These are phyloP conservation scores for Patellifolia procumbens DNA, from an alignment of 179 eudicot species.

Conservation along the genomic window DNA sequence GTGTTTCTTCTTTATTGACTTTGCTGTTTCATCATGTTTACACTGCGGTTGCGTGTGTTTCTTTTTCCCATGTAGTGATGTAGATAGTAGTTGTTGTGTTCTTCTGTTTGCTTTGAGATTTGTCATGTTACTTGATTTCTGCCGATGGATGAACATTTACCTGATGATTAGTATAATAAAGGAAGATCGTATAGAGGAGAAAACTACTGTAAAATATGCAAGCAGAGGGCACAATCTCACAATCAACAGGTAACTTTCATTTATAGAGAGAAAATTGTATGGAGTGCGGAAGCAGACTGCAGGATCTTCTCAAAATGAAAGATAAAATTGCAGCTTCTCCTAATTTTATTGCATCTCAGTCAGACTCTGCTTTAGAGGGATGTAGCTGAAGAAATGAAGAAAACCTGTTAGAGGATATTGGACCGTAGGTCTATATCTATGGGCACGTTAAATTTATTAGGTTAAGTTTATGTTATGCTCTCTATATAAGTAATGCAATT, in stretches of 20 bases:
- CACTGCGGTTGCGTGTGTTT: neutral
- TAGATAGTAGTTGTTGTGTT: neutral
- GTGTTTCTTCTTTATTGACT: neutral
- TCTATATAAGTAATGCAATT: too few species aligned
- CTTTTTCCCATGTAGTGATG: neutral
- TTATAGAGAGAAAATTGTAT: neutral
- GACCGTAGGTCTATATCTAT: too few species aligned
- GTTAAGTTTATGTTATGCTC: too few species aligned
- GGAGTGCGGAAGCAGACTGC: neutral
- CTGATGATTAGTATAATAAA: neutral
- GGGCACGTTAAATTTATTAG: too few species aligned
- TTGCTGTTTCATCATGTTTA: neutral
- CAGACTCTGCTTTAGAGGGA: too few species aligned
- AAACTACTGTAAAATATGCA: neutral
- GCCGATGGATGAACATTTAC: neutral
- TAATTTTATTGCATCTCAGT: too few species aligned
- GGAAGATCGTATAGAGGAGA: neutral
- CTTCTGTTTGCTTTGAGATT: neutral
- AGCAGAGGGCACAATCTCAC: neutral
- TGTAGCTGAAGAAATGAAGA: neutral
- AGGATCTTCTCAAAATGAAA: neutral
- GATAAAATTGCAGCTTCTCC: neutral
- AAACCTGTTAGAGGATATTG: too few species aligned
- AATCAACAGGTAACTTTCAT: neutral
- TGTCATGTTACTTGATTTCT: neutral